These are phyloP conservation scores for Suillus lakei DNA, from an alignment of 768 basidiomycete species.

Conservation along the genomic window DNA sequence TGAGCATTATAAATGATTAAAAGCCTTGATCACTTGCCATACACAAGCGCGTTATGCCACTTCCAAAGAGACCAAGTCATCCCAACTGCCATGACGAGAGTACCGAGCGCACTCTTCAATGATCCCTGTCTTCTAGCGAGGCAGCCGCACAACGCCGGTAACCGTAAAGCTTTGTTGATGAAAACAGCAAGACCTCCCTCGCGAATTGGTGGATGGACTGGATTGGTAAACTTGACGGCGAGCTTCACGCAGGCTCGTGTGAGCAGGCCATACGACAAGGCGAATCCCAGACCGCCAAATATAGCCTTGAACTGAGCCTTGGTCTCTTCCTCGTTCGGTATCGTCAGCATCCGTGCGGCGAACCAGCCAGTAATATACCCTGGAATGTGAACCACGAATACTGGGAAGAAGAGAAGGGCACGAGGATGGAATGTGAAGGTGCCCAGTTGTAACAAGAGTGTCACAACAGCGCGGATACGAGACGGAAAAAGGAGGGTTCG, in stretches of 20 bases:
- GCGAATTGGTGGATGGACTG: not conserved
- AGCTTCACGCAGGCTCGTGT: not conserved
- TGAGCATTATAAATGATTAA: not conserved
- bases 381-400: constrained; percentile 59
- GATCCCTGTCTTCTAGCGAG: not conserved
- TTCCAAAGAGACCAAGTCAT: constrained; percentile 42
- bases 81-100: constrained; percentile 18
- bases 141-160: not conserved
- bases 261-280: constrained; percentile 13
- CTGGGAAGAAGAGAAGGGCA: constrained; percentile 46
- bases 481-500: constrained; percentile 24
- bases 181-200: not conserved
- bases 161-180: not conserved
- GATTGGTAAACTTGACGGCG: not conserved
- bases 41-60: constrained; percentile 51
- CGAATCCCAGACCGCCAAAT: constrained; percentile 49
- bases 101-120: constrained; percentile 19
- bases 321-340: constrained; percentile 63
- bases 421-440: constrained; percentile 45
- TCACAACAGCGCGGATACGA: constrained; percentile 24
- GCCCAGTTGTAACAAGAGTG: constrained; percentile 41
- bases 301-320: constrained; percentile 74
- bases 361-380: constrained; percentile 56
- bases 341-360: constrained; percentile 47
- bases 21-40: constrained; percentile 29